phyloP scores from a whole-genome alignment of 2,329 filamentous ascomycete genomes.

The Alternaria consortialis region DNA sequence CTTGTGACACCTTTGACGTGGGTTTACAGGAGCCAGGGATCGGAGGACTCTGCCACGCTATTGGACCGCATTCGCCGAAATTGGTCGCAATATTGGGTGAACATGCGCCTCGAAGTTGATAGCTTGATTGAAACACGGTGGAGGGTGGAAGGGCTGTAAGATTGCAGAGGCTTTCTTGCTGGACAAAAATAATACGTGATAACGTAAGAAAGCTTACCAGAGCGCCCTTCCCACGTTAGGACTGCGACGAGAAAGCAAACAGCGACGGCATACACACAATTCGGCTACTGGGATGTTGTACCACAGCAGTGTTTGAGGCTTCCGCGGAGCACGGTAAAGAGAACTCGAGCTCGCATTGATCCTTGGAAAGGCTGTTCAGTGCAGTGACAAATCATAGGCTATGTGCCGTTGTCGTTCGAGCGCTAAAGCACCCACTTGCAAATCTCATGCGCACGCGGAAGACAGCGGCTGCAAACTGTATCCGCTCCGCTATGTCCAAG shows the following conservation, averaged over 20 bases:
- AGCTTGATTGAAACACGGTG: background rate
- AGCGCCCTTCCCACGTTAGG: background rate
- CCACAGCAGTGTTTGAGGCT: background rate
- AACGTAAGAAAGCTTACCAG: background rate
- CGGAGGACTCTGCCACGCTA: slow-evolving; percentile 1
- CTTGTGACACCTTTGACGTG: slow-evolving; percentile 3
- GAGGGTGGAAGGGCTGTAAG: background rate
- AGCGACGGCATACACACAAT: background rate
- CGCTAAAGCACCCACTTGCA: background rate
- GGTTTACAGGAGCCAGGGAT: slow-evolving; percentile 9
- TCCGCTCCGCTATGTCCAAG: background rate
- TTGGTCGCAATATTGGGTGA: background rate
- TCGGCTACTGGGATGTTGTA: background rate
- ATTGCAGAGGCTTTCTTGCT: background rate
- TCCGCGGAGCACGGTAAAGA: background rate
- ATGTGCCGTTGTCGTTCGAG: background rate
- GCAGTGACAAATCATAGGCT: background rate
- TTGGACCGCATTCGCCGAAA: slow-evolving; percentile 1
- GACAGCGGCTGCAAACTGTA: background rate
- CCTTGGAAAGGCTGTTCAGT: background rate
- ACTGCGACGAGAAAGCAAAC: background rate
- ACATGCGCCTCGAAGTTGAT: background rate
- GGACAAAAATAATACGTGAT: background rate
- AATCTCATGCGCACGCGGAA: background rate
- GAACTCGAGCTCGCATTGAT: background rate